Evolutionary conservation across 1,284 basidiomycete genomes (phyloP), one percentile per base, ranked within the genome.

Genomic region (Tremellales sp.): DNA sequence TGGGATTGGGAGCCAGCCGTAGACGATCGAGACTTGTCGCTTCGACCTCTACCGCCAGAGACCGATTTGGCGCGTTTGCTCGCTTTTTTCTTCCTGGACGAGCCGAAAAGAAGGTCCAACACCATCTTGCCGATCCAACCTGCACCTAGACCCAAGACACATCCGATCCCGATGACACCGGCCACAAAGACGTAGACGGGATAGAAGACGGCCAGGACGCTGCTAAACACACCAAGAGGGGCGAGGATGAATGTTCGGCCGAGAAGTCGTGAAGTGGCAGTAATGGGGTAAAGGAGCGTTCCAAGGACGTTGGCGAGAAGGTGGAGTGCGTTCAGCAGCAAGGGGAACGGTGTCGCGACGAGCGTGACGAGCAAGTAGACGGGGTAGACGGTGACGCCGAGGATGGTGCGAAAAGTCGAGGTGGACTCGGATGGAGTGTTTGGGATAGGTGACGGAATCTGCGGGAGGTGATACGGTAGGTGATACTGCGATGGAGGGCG

Each of bases 181-280:
- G 64, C 70, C 12, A 68, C 60, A 45, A 72, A 69, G 2, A 70
- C 57, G 41, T 61, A 60, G 4, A 69, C 45, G 11, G 70, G 70
- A 51, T 68, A 72, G 29, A 70, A 57, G 0, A 55, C 53, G n/a
- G 51, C 51, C 17, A 68, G 33, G 39, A 67, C 49, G 15, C 50
- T 29, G 6, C 29, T 43, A 12, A 62, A 42, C 5, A 68, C 35
- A 3, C 41, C 40, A 41, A 61, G 53, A 2, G 70, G 70, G 15
- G 49, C 58, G 3, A 59, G 15, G 37, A 72, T 42, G 46, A 70
- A 70, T 0, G 66, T 62, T 33, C 57, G 48, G 23, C 55, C 45
- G 11, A 70, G 33, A 2, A 66, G 31, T 29, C 57, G 49, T 3
- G 46, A 25, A 0, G 62, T 63, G 11, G 58, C 48, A 8, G 68